Base-by-base conservation (phyloP, 2,329 filamentous ascomycete genomes). In the Fusarium chaquense region DNA sequence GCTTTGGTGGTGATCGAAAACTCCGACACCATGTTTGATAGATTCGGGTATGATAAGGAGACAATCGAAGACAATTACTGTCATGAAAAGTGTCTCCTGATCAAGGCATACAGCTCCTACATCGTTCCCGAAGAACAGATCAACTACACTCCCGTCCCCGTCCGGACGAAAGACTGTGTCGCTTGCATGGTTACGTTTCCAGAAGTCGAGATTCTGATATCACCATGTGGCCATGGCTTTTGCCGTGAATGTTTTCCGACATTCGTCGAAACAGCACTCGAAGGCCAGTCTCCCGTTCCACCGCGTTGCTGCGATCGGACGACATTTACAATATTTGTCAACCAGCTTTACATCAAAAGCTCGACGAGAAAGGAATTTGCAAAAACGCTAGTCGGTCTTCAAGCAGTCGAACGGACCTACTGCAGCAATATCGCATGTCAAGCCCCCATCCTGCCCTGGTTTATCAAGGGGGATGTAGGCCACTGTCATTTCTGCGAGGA, bases 321-420 rank as follows among this genome's bases (percentile, higher is more conserved):
- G 6, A 5, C 18, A 3, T 15, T 51, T 9, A 35, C 7, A 2
- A 28, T n/a, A 11, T 30, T 30, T 30, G 28, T 30, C 28, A 30
- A 30, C 13, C 20, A 18, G 3, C 35, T 13, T 10, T 30, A 18
- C 10, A 30, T 52, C 15, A 13, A 1, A 3, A 5, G 5, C 12
- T 5, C 18, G 1, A 22, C 11, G 7, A 4, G 8, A 16, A 4
- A 3, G 1, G 16, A 9, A 5, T 52, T 41, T 13, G 2, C 4
- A 9, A 6, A 12, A 15, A 52, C 13, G 15, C 30, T 18, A 10
- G 3, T 41, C 6, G 35, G 32, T 3, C 18, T 13, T 9, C 26
- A 22, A 4, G 30, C 50, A 4, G 8, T 13, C 5, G 12, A 41
- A 9, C 24, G 26, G 6, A 52, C 26, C 10, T 52, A 52, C 11